Percentiles rank a stretch among this genome's conserved stretches.
These are phyloP conservation scores for Phlegmacium glaucopus DNA, from an alignment of 768 basidiomycete genomes.

Conservation along the genomic window DNA sequence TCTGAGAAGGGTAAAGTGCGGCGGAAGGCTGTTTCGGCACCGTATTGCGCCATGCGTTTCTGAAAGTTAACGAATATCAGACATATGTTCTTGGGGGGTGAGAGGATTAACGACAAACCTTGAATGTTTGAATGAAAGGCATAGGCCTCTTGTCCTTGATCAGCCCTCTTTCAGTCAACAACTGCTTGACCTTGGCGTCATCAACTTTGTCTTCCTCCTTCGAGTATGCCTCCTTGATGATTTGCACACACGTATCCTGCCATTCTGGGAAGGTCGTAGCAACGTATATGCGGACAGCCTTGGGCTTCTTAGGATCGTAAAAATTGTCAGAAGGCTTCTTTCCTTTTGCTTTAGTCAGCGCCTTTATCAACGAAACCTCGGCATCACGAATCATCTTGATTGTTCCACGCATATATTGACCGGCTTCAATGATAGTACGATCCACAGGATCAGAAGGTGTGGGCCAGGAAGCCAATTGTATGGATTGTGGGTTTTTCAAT, in stretches of 20 bases:
- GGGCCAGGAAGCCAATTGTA: conserved; percentile 87
- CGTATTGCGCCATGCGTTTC: conserved; percentile 81
- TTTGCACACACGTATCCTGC: conserved; percentile 82
- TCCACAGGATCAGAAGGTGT: conserved; percentile 59
- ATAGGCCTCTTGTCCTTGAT: conserved; percentile 95
- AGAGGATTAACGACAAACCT: conserved; percentile 47
- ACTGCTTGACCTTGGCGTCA: conserved; percentile 71
- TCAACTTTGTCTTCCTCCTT: conserved; percentile 65
- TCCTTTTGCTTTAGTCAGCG: conserved; percentile 73
- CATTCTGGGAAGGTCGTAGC: conserved; percentile 90
- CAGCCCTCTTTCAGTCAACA: conserved; percentile 67
- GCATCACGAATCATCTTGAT: conserved; percentile 90
- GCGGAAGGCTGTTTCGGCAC: conserved; percentile 75
- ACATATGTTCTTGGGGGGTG: not conserved
- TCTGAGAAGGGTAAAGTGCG: conserved; percentile 85
- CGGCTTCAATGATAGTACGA: conserved; percentile 63
- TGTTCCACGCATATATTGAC: conserved; percentile 84
- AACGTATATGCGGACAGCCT: conserved; percentile 86
- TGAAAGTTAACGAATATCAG: conserved; percentile 22
- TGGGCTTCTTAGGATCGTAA: conserved; percentile 85
- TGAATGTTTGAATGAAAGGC: conserved; percentile 93
- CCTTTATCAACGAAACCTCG: conserved; percentile 75
- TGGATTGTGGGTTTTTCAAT: conserved; percentile 67
- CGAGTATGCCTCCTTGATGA: conserved; percentile 66
- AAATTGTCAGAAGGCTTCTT: conserved; percentile 44